Conservation (phyloP, 164 flowering plant genomes). For the Aristolochia fimbriata region DNA sequence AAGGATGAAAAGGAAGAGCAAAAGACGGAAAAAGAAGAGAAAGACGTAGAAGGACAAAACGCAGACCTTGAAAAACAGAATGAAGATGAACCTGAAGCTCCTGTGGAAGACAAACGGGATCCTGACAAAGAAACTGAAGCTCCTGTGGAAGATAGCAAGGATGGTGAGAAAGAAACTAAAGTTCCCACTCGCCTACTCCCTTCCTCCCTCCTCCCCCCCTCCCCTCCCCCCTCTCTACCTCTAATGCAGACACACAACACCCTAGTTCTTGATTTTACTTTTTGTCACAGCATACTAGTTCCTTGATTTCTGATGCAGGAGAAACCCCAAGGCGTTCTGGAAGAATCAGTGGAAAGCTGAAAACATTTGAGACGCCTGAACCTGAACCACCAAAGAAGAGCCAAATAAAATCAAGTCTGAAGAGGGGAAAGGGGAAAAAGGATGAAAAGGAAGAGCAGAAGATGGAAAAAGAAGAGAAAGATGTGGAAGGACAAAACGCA, state of each 20-base stretch:
- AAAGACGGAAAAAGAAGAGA: slow-evolving; percentile 17
- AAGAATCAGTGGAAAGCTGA: slow-evolving; percentile 35
- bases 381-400: slow-evolving; percentile 28
- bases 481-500: not conserved
- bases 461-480: slow-evolving; percentile 20
- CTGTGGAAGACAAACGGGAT: not conserved
- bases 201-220: too few species aligned
- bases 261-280: not conserved
- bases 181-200: too few species aligned
- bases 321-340: slow-evolving; percentile 55
- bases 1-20: slow-evolving; percentile 5
- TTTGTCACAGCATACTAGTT: not conserved
- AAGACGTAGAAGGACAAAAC: slow-evolving; percentile 5
- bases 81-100: slow-evolving; percentile 2
- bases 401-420: slow-evolving; percentile 22
- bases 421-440: slow-evolving; percentile 16
- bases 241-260: too few species aligned
- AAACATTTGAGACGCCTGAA: slow-evolving; percentile 31
- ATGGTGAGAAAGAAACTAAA: too few species aligned
- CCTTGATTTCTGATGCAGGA: slow-evolving; percentile 17
- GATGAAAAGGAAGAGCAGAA: not conserved
- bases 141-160: too few species aligned
- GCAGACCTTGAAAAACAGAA: not conserved
- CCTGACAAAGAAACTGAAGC: not conserved
- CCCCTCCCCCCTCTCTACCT: too few species aligned